Percentiles rank a stretch among this genome's conserved stretches.
Evolutionary conservation across 805 yeast genomes (phyloP).

Genomic region (Debaryomyces tyrocola): DNA sequence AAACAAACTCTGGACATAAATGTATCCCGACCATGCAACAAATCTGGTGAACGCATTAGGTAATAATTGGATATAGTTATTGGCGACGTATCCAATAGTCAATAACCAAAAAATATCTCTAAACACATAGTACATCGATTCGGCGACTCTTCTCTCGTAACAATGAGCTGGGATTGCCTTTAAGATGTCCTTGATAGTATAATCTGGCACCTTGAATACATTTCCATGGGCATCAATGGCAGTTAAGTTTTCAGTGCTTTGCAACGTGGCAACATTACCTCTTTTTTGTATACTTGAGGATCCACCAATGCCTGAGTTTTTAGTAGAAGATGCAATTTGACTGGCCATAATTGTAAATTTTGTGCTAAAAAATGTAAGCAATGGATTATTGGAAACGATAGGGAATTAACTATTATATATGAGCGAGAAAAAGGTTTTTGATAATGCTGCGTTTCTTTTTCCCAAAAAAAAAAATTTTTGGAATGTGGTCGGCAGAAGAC

Average conservation of each 20-base stretch:
- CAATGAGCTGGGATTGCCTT: slow-evolving; percentile 73
- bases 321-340: slow-evolving; percentile 3
- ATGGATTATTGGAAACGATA: no score
- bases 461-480: no score
- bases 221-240: slow-evolving; percentile 65
- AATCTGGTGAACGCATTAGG: slow-evolving; percentile 47
- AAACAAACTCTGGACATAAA: slow-evolving; percentile 59
- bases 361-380: no score
- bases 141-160: slow-evolving; percentile 58
- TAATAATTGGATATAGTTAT: slow-evolving; percentile 52
- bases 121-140: slow-evolving; percentile 62
- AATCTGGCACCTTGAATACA: slow-evolving; percentile 71
- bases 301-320: neutral
- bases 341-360: slow-evolving; percentile 3
- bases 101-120: slow-evolving; percentile 59
- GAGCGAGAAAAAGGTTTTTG: no score
- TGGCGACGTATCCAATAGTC: slow-evolving; percentile 53
- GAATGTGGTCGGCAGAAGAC: no score
- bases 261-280: slow-evolving; percentile 46
- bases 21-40: slow-evolving; percentile 58
- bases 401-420: no score
- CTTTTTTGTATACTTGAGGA: slow-evolving; percentile 15
- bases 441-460: no score
- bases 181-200: slow-evolving; percentile 71
- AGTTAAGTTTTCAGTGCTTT: slow-evolving; percentile 30